Percentiles rank a stretch among this genome's conserved stretches.
phyloP scores from a whole-genome alignment of 2,329 filamentous ascomycete genomes.

The Hymenoscyphus occultus region DNA sequence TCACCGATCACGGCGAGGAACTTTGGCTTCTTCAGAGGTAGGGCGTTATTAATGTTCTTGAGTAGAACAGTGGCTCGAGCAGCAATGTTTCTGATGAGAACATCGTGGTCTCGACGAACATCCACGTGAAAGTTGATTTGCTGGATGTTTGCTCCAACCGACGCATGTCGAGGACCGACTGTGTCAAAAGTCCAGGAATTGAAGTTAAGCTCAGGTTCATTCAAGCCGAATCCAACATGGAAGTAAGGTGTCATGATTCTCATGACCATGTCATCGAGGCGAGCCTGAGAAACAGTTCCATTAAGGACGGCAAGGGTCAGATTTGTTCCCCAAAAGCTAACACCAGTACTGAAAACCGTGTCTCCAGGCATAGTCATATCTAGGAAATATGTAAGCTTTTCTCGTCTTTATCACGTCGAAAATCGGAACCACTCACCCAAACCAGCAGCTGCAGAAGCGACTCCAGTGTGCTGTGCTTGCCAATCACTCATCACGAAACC shows the following conservation, averaged over 20 bases:
- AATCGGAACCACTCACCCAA: constrained; percentile 18
- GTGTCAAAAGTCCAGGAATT: constrained; percentile 82
- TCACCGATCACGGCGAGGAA: constrained; percentile 77
- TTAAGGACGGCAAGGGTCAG: constrained; percentile 85
- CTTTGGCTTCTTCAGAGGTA: constrained; percentile 77
- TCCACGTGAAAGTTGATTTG: constrained; percentile 80
- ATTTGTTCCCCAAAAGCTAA: constrained; percentile 71
- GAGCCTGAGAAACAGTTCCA: constrained; percentile 81
- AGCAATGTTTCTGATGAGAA: constrained; percentile 71
- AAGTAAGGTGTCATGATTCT: constrained; percentile 73
- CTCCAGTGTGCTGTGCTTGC: constrained; percentile 70
- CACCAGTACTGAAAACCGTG: constrained; percentile 68
- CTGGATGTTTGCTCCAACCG: constrained; percentile 58
- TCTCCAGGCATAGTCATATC: constrained; percentile 93
- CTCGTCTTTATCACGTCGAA: no score
- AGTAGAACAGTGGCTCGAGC: constrained; percentile 82
- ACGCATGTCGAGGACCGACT: constrained; percentile 64
- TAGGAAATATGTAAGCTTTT: constrained; percentile 36
- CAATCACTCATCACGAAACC: constrained; percentile 82
- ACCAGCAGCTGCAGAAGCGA: constrained; percentile 64
- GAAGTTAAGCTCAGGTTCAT: constrained; percentile 65
- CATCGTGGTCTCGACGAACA: constrained; percentile 72
- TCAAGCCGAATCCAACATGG: constrained; percentile 58
- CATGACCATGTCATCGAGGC: constrained; percentile 88
- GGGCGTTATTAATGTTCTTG: constrained; percentile 70